Evolutionary conservation across 2,329 filamentous ascomycete species (phyloP).

Genomic region (Botrytis pseudocinerea): DNA sequence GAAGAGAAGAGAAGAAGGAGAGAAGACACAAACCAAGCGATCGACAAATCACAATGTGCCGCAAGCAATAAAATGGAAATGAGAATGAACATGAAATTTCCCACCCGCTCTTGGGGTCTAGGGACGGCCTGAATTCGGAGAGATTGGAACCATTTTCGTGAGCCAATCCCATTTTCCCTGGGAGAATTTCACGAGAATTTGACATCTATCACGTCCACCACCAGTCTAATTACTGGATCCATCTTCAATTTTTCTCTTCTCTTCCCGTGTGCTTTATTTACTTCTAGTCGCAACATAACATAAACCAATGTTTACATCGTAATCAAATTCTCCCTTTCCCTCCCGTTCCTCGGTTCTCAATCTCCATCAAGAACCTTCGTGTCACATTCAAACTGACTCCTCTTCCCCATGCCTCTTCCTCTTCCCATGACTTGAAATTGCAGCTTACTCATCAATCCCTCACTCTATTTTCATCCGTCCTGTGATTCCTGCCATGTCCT

Average conservation of each 20-base stretch:
- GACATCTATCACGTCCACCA: too few species aligned
- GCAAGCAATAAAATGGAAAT: not conserved
- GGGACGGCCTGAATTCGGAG: constrained; percentile 15
- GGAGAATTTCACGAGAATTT: not conserved
- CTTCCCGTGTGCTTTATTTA: not conserved
- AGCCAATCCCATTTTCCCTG: too few species aligned
- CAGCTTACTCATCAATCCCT: not conserved
- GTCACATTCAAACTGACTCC: not conserved
- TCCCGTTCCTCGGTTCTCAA: not conserved
- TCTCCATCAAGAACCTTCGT: not conserved
- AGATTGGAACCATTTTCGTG: not conserved
- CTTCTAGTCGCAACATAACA: not conserved
- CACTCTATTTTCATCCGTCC: not conserved
- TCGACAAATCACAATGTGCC: not conserved
- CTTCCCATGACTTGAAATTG: not conserved
- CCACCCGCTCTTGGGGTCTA: not conserved
- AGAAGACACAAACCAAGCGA: not conserved
- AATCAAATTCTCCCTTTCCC: not conserved
- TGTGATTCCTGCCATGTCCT: not conserved
- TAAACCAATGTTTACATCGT: too few species aligned
- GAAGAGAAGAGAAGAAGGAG: not conserved
- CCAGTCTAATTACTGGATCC: not conserved
- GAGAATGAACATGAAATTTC: not conserved
- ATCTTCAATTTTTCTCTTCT: not conserved
- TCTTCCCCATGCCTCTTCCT: not conserved